These are phyloP conservation scores for Sarocladiaceae sp. DNA, from an alignment of 2,329 filamentous ascomycete species.

Conservation along the genomic window DNA sequence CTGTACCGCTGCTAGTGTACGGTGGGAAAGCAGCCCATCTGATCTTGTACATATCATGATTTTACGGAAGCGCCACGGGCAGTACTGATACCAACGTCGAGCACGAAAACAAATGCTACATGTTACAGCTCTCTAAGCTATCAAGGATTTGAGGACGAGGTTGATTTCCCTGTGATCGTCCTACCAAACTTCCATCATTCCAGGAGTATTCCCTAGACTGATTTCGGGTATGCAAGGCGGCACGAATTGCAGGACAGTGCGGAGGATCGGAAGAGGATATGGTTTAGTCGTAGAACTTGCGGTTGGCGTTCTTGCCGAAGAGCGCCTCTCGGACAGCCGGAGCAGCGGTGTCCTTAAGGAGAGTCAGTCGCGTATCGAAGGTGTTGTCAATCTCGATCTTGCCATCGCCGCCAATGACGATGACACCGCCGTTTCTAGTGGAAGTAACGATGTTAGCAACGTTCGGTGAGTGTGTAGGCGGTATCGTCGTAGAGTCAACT, in stretches of 20 bases:
- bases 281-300: slow-evolving; percentile 84
- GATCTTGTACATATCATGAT: neutral
- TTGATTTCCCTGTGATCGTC: slow-evolving; percentile 16
- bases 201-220: too few species aligned
- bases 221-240: too few species aligned
- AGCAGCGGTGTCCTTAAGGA: slow-evolving; percentile 79
- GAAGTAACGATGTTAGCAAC: neutral
- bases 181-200: too few species aligned
- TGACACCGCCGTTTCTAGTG: slow-evolving; percentile 72
- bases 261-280: too few species aligned
- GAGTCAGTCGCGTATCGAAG: slow-evolving; percentile 79
- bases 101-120: neutral
- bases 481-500: slow-evolving; percentile 33
- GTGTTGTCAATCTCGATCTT: slow-evolving; percentile 99
- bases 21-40: too few species aligned
- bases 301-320: slow-evolving; percentile 92
- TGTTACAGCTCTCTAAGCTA: slow-evolving; percentile 9
- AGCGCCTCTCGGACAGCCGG: slow-evolving; percentile 79
- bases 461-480: neutral
- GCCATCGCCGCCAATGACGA: slow-evolving; percentile 73
- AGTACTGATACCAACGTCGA: neutral
- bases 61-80: neutral
- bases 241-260: too few species aligned
- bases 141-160: slow-evolving; percentile 2
- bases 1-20: too few species aligned